These are phyloP conservation scores for Vitellaria paradoxa DNA, from an alignment of 179 eudicot species.

Conservation along the genomic window DNA sequence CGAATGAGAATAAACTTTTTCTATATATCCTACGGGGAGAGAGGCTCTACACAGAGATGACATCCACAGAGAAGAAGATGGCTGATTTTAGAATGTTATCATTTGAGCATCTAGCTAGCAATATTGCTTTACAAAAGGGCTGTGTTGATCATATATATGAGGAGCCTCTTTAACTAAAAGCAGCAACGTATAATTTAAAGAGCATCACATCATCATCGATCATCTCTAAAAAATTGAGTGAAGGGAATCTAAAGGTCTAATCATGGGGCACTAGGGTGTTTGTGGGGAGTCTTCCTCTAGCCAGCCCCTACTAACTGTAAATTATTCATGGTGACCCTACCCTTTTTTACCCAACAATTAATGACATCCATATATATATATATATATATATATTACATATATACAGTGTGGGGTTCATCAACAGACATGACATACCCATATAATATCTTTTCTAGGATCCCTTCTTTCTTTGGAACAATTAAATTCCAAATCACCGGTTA, in stretches of 20 bases:
- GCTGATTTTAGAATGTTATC: slow-evolving; percentile 16
- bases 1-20: background rate
- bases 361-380: too few species aligned
- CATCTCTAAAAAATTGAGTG: background rate
- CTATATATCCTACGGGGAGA: background rate
- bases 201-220: too few species aligned
- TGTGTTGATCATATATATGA: background rate
- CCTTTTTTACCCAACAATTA: too few species aligned
- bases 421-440: too few species aligned
- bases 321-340: too few species aligned
- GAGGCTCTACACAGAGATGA: background rate
- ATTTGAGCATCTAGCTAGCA: background rate
- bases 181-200: background rate
- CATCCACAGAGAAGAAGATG: background rate
- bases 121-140: slow-evolving; percentile 7
- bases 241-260: slow-evolving; percentile 3
- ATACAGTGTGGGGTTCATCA: too few species aligned
- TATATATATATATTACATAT: too few species aligned
- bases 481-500: too few species aligned
- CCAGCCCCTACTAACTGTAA: background rate
- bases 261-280: slow-evolving; percentile 10
- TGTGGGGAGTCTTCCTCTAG: background rate
- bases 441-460: too few species aligned
- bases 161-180: background rate
- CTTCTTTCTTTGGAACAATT: too few species aligned